Conservation (phyloP, 2,329 filamentous ascomycete species). For the Daldinia eschscholtzii region DNA sequence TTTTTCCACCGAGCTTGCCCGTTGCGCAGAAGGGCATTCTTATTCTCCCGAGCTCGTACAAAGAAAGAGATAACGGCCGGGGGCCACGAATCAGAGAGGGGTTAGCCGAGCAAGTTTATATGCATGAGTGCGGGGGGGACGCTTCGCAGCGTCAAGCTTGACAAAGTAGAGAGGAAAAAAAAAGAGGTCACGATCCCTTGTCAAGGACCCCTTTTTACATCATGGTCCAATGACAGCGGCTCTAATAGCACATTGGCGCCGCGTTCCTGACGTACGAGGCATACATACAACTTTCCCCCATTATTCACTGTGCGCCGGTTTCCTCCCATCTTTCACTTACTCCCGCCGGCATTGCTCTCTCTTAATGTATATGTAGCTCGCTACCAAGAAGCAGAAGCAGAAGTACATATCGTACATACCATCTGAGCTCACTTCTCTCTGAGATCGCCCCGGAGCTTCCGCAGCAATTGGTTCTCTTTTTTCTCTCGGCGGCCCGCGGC, state of each 20-base stretch:
- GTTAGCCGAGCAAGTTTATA: slow-evolving; percentile 28
- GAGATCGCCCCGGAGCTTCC: slow-evolving; percentile 52
- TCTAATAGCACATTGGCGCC: slow-evolving; percentile 30
- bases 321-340: slow-evolving; percentile 15
- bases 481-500: slow-evolving; percentile 48
- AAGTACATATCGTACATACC: slow-evolving; percentile 17
- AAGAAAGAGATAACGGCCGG: slow-evolving; percentile 31
- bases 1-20: slow-evolving; percentile 37
- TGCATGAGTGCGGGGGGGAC: slow-evolving; percentile 40
- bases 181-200: slow-evolving; percentile 34
- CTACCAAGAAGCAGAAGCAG: slow-evolving; percentile 28
- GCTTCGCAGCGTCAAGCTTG: slow-evolving; percentile 15
- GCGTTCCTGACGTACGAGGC: slow-evolving; percentile 42
- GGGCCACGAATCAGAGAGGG: slow-evolving; percentile 41
- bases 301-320: slow-evolving; percentile 26
- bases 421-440: neutral
- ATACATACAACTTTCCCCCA: slow-evolving; percentile 13
- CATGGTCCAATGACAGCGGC: slow-evolving; percentile 30
- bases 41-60: slow-evolving; percentile 43
- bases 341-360: slow-evolving; percentile 41
- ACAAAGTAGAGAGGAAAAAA: slow-evolving; percentile 3
- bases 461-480: slow-evolving; percentile 50
- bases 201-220: neutral
- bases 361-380: slow-evolving; percentile 14
- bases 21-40: slow-evolving; percentile 36